Base-by-base conservation (phyloP, 305 asterid species). In the Fraxinus nigra region DNA sequence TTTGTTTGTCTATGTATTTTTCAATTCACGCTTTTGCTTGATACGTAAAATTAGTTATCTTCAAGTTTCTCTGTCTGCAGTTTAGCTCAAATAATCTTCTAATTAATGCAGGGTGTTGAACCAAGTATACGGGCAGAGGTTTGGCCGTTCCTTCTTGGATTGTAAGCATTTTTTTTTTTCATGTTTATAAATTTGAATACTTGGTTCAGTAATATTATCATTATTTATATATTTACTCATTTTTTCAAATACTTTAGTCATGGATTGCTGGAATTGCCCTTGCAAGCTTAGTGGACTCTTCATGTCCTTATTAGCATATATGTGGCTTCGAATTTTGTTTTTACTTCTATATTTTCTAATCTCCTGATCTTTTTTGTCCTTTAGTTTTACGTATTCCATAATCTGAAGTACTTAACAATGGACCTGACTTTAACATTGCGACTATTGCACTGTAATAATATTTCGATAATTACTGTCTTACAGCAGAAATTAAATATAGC, bases 101-200 rank as follows among this genome's bases (percentile, higher is more conserved):
- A 30, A 59, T 77, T 83, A 78, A 72, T 81, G 82, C 94, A 95
- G 98, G 98, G 98, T 87, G 97, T 93, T 84, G 98, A 95, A 81
- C 98, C 98, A 80, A 89, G 94, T 84, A 89, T 93, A 87, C 87
- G 98, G 86, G 91, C 88, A 16, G 98, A 95, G 89, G 98, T 92
- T 80, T 95, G 98, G 98, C 98, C 98, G 8, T 95, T 92, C 90
- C 98, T 95, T 82, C 97, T 95, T 74, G 98, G 98, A 88, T 59
- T 59, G 69, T 59, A 18, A 59, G 69, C 69, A 20, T 56, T 59
- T 59, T 20, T 11, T 11, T 37, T 78, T 24, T 14, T 28, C 56
- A 70, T 4, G 43, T 32, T 70, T 18, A 14, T 33, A 70, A 70
- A 30, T 30, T 32, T 70, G 40, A 13, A 78, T 72, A 56, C 34